A percentile compares a stretch with the other conserved stretches of the same genome.
These are phyloP conservation scores for Geosmithia flava DNA, from an alignment of 2,329 filamentous ascomycete genomes.

Conservation along the genomic window DNA sequence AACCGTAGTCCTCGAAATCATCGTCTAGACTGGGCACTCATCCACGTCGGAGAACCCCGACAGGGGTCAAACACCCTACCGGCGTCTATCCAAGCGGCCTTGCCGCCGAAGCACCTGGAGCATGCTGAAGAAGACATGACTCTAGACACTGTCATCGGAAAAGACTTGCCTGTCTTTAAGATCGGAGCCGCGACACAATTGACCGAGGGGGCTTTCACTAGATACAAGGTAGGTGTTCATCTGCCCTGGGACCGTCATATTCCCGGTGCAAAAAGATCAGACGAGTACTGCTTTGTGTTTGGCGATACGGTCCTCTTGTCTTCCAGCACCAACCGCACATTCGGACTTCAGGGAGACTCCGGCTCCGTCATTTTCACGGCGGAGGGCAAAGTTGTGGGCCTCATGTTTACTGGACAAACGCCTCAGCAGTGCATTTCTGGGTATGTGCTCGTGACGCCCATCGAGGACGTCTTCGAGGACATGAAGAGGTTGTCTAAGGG, in stretches of 20 bases:
- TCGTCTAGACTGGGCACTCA: background rate
- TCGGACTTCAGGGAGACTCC: background rate
- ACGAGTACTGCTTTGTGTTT: background rate
- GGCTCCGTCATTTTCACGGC: background rate
- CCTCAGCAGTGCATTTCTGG: background rate
- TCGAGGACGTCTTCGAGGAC: conserved; percentile 1
- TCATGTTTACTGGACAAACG: background rate
- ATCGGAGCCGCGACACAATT: background rate
- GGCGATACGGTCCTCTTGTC: background rate
- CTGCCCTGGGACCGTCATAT: background rate
- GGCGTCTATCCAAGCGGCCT: too few species aligned
- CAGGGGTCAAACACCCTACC: background rate
- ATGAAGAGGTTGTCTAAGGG: conserved; percentile 1
- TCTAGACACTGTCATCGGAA: background rate
- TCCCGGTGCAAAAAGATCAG: background rate
- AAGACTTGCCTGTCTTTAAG: background rate
- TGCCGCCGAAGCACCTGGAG: too few species aligned
- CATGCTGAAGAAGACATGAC: too few species aligned
- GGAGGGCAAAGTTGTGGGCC: background rate
- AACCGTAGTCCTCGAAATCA: background rate
- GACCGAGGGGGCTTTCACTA: background rate
- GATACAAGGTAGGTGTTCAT: background rate
- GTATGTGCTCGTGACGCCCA: background rate
- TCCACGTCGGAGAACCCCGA: background rate
- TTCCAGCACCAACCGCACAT: too few species aligned